phyloP scores from a whole-genome alignment of 139 green algal genomes.

The Chlorella sp. region DNA sequence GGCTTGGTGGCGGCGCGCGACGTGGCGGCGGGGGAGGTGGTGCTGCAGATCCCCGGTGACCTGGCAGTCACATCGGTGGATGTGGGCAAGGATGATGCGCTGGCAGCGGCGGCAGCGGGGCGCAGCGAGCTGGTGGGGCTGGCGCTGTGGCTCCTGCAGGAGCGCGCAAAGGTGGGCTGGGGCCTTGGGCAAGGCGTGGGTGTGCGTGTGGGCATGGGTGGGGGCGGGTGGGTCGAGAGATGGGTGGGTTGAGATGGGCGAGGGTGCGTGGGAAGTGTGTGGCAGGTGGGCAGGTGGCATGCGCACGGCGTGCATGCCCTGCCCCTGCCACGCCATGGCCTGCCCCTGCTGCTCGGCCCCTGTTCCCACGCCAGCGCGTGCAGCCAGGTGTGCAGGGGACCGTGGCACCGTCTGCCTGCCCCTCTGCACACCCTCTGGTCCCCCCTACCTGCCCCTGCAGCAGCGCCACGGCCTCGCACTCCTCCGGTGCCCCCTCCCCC shows the following conservation, averaged over 20 bases:
- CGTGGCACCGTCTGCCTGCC: background rate
- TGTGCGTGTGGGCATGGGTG: background rate
- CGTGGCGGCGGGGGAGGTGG: background rate
- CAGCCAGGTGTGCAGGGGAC: background rate
- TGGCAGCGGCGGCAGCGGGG: slow-evolving; percentile 65
- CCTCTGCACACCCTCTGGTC: no score
- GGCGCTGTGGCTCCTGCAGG: slow-evolving; percentile 88
- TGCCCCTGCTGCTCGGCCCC: no score
- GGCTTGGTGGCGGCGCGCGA: slow-evolving; percentile 5
- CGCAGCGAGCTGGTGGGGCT: slow-evolving; percentile 84
- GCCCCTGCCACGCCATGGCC: no score
- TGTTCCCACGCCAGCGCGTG: no score
- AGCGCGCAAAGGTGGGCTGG: slow-evolving; percentile 61
- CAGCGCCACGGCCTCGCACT: no score
- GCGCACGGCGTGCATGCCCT: no score
- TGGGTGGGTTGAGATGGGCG: background rate
- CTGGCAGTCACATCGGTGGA: slow-evolving; percentile 83
- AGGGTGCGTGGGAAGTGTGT: no score
- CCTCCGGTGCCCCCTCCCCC: no score
- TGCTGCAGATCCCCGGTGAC: slow-evolving; percentile 71
- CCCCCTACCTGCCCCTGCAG: no score
- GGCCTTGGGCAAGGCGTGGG: background rate
- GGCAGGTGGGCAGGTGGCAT: no score
- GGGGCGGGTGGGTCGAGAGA: background rate
- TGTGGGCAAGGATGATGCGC: slow-evolving; percentile 67